These are phyloP conservation scores for Zanthoxylum bungeanum DNA, from an alignment of 345 rosid genomes.

Conservation along the genomic window DNA sequence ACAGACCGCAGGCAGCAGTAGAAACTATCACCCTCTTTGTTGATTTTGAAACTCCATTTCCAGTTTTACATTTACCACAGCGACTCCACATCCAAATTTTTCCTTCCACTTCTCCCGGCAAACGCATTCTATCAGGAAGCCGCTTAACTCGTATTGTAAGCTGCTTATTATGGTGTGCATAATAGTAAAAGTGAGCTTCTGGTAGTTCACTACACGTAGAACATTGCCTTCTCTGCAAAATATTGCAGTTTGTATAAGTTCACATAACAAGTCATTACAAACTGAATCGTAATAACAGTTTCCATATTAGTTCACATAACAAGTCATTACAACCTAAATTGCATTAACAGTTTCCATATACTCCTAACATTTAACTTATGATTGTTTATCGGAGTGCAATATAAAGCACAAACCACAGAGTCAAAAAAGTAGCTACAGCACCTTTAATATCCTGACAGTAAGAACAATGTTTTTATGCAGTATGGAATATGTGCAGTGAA, in stretches of 20 bases:
- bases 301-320: constrained; percentile 21
- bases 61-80: constrained; percentile 70
- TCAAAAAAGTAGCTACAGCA: background rate
- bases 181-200: constrained; percentile 74
- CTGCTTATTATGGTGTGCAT: constrained; percentile 81
- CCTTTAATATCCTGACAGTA: background rate
- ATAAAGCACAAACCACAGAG: constrained; percentile 1
- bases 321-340: background rate
- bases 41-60: constrained; percentile 43
- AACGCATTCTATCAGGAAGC: constrained; percentile 31
- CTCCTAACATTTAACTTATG: background rate
- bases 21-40: constrained; percentile 85
- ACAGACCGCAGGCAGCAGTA: constrained; percentile 66
- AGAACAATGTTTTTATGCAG: background rate
- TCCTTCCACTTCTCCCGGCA: constrained; percentile 70
- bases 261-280: constrained; percentile 10
- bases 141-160: constrained; percentile 70
- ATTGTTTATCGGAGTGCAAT: background rate
- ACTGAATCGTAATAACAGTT: background rate
- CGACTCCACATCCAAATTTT: constrained; percentile 99
- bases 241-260: constrained; percentile 24
- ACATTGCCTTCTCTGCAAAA: constrained; percentile 69
- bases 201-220: constrained; percentile 57
- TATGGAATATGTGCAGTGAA: background rate
- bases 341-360: constrained; percentile 4